Evolutionary conservation across 1,284 basidiomycete genomes (phyloP), one percentile per base, ranked within the genome.

Genomic region (Cystobasidiaceae sp.): DNA sequence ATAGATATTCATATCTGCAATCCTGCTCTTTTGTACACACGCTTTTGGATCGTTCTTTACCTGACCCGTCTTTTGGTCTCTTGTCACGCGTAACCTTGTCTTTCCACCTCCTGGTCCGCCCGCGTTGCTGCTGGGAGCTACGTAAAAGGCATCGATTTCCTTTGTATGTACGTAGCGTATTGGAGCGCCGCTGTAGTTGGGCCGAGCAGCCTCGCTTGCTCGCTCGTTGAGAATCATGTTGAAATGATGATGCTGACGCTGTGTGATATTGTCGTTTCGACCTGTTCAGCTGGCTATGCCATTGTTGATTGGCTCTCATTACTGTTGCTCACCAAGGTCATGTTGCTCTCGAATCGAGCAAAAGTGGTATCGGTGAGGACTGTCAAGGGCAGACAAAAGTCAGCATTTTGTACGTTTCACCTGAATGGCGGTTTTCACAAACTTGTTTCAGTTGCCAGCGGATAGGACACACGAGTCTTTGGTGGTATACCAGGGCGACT

Each of bases 401-500:
- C 39, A 59, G 67, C 21, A 23, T 30, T 4, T 8, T 8, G 7
- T 4, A 55, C 32, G 67, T 50, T 32, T 25, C 69, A 41, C 65
- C 51, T 57, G 64, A 19, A 51, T 19, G 37, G 27, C 32, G 30
- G 15, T 9, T 44, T 34, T 30, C 54, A 85, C 88, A 77, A 78
- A 93, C 93, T 89, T 44, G 88, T 89, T 77, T 98, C 94, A 37
- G 86, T 87, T 57, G 86, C 80, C 6, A 93, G 84, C 4, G 93
- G 93, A 55, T 91, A 76, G 55, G 75, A 70, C 39, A 80, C 73
- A 9, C 74, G 74, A 64, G 90, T 75, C 66, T 39, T 28, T 6
- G 61, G 52, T 17, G 46, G 51, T 41, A 90, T 80, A 71, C 82
- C 79, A 17, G 84, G 83, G 13, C 69, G 72, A 57, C 81, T 80